Evolutionary conservation across 208 protist species (phyloP).

Genomic region (Kentomonas sorsogonicus): DNA sequence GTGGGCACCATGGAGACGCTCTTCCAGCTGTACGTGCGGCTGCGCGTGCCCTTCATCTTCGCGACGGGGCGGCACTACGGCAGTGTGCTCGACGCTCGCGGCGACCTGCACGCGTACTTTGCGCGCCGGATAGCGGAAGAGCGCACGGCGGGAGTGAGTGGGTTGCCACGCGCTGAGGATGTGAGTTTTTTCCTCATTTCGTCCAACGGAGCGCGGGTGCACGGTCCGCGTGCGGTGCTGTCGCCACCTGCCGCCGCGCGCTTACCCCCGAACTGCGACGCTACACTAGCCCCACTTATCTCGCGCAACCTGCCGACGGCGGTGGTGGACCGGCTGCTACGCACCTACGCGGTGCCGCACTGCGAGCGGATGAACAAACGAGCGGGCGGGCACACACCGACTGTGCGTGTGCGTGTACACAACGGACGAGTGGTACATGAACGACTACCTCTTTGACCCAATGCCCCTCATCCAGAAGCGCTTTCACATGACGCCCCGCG

Average conservation of each 20-base stretch:
- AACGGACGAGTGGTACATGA: slow-evolving; percentile 45
- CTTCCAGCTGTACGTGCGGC: slow-evolving; percentile 26
- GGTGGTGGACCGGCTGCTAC: slow-evolving; percentile 45
- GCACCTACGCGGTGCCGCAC: slow-evolving; percentile 28
- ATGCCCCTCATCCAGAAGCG: slow-evolving; percentile 23
- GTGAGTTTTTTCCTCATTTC: slow-evolving; percentile 52
- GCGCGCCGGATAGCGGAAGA: slow-evolving; percentile 7
- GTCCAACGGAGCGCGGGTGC: slow-evolving; percentile 64
- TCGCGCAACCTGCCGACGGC: slow-evolving; percentile 39
- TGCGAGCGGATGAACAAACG: slow-evolving; percentile 6
- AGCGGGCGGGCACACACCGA: background rate
- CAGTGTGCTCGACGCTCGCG: slow-evolving; percentile 18
- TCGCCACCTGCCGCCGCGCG: no score
- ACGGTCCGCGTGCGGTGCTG: slow-evolving; percentile 35
- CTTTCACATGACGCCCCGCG: no score
- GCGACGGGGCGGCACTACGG: slow-evolving; percentile 47
- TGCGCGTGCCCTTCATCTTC: slow-evolving; percentile 38
- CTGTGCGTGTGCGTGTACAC: slow-evolving; percentile 45
- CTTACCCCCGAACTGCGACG: no score
- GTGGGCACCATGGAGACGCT: slow-evolving; percentile 37
- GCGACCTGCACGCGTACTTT: slow-evolving; percentile 26
- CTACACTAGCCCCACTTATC: no score
- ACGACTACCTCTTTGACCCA: slow-evolving; percentile 18
- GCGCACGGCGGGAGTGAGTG: background rate
- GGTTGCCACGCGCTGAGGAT: background rate